These are phyloP conservation scores for Termitomyces sp. DNA, from an alignment of 768 basidiomycete genomes.

Conservation along the genomic window DNA sequence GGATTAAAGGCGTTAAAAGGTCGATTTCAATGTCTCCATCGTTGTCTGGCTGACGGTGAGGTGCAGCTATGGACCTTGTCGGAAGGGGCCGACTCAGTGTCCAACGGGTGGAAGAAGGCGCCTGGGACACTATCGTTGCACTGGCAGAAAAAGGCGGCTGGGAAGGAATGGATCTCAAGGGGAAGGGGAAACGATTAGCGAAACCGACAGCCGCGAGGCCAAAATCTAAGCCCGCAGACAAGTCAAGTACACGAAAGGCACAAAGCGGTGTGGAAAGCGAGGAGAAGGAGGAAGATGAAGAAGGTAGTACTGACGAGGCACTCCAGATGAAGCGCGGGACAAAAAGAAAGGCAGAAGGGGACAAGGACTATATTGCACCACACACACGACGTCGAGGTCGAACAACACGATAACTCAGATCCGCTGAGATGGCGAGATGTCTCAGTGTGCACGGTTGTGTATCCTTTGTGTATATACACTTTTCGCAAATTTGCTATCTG, in stretches of 20 bases:
- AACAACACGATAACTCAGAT: conserved; percentile 1
- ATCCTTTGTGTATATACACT: not conserved
- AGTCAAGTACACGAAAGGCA: conserved; percentile 12
- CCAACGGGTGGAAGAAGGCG: conserved; percentile 64
- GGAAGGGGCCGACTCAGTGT: conserved; percentile 83
- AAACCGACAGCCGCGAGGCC: conserved; percentile 15
- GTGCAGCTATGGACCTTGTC: conserved; percentile 72
- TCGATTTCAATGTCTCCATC: conserved; percentile 17
- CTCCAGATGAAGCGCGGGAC: conserved; percentile 12
- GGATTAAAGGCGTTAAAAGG: conserved; percentile 64
- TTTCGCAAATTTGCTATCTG: not conserved
- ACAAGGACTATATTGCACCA: conserved; percentile 2
- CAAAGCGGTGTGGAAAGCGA: conserved; percentile 12
- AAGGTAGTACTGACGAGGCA: conserved; percentile 6
- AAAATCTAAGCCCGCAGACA: conserved; percentile 15
- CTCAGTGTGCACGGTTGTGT: not conserved
- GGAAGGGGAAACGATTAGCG: conserved; percentile 17
- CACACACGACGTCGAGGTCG: conserved; percentile 1
- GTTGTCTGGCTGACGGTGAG: not conserved
- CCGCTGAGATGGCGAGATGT: not conserved
- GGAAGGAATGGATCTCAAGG: conserved; percentile 46
- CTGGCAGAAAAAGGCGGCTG: conserved; percentile 78
- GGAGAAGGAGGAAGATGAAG: conserved; percentile 15
- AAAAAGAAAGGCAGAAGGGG: conserved; percentile 7
- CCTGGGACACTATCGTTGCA: conserved; percentile 56